phyloP scores from a whole-genome alignment of 108 stramenopile genomes.

The Cyclotella choctawhatcheeana region DNA sequence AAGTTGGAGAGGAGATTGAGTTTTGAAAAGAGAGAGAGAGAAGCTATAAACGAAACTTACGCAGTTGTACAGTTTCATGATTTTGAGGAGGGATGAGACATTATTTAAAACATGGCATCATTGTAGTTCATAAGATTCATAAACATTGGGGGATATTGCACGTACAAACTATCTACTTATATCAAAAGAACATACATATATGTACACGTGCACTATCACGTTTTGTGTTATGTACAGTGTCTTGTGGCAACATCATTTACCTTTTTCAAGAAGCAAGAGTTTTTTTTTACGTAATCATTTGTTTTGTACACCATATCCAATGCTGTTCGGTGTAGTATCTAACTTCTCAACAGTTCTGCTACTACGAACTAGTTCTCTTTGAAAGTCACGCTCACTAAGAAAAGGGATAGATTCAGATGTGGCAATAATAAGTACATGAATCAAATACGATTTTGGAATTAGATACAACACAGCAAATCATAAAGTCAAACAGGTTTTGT shows the following conservation, averaged over 20 bases:
- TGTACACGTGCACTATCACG: no score
- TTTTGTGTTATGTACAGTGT: no score
- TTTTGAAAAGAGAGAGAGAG: no score
- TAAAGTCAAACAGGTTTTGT: background rate
- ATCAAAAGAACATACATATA: no score
- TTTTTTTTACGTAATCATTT: background rate
- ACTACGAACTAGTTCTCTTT: conserved; percentile 4
- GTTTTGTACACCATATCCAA: background rate
- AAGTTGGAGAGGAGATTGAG: conserved; percentile 8
- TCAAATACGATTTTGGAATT: background rate
- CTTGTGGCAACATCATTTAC: no score
- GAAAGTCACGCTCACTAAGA: conserved; percentile 16
- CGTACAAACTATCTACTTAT: no score
- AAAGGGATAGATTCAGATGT: background rate
- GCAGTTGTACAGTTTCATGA: background rate
- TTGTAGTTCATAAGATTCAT: no score
- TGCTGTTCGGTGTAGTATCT: conserved; percentile 1
- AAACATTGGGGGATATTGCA: no score
- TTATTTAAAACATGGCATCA: no score
- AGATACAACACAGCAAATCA: no score
- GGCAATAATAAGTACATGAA: background rate
- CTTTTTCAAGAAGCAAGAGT: no score
- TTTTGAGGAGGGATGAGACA: background rate
- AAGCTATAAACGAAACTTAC: no score
- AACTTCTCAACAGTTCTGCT: background rate